These are phyloP conservation scores for Hirschioporus abietinus DNA, from an alignment of 768 basidiomycete genomes.

Conservation along the genomic window DNA sequence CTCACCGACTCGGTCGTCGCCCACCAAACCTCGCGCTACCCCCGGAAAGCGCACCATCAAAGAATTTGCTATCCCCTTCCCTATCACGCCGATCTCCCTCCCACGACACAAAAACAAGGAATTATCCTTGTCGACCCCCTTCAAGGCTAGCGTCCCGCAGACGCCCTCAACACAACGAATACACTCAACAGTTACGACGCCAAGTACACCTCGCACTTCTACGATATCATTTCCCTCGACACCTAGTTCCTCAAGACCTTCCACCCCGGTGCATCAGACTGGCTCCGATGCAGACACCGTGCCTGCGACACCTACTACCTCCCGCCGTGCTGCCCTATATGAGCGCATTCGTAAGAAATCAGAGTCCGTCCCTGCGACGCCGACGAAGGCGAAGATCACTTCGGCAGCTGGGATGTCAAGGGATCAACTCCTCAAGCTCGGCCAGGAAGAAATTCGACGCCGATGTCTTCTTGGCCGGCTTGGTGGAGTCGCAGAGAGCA, in stretches of 20 bases:
- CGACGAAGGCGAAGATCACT: conserved; percentile 50
- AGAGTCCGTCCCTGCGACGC: conserved; percentile 45
- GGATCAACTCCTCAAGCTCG: conserved; percentile 64
- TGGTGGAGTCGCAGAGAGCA: conserved; percentile 76
- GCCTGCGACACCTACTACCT: conserved; percentile 65
- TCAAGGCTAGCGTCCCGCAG: conserved; percentile 37
- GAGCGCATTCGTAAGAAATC: conserved; percentile 77
- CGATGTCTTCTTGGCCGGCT: conserved; percentile 75
- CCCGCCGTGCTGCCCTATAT: conserved; percentile 74
- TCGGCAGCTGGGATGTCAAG: conserved; percentile 45
- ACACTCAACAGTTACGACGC: conserved; percentile 21
- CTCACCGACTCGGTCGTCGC: conserved; percentile 25
- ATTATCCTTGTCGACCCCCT: conserved; percentile 29
- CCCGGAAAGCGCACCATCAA: conserved; percentile 28
- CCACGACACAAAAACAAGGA: conserved; percentile 20
- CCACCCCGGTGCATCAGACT: conserved; percentile 62
- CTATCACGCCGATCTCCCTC: conserved; percentile 29
- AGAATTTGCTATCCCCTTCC: conserved; percentile 47
- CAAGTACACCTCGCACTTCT: conserved; percentile 32
- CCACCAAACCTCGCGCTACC: conserved; percentile 30
- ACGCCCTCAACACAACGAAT: conserved; percentile 48
- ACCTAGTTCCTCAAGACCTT: conserved; percentile 50
- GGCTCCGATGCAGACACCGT: conserved; percentile 50
- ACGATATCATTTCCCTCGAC: conserved; percentile 28
- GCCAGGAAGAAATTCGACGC: conserved; percentile 74